A percentile compares a stretch with the other conserved stretches of the same genome.
Conservation (phyloP, 257 asterid species). For the Rhazya stricta region DNA sequence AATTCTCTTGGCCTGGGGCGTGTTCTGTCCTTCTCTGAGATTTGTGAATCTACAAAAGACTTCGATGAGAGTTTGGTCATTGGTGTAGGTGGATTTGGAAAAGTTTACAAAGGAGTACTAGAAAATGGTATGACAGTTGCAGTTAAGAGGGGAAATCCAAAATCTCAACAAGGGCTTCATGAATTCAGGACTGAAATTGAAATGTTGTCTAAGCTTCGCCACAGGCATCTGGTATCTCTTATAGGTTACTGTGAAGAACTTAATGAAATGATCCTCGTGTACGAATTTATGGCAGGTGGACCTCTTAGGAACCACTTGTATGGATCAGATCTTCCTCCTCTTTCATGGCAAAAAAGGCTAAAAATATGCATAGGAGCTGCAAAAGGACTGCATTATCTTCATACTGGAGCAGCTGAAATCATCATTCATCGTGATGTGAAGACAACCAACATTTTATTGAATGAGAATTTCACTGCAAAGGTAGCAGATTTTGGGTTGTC, state of each 20-base stretch:
- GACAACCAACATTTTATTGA: slow-evolving; percentile 17
- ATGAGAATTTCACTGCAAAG: slow-evolving; percentile 15
- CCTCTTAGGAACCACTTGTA: slow-evolving; percentile 21
- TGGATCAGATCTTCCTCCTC: slow-evolving; percentile 6
- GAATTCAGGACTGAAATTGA: slow-evolving; percentile 24
- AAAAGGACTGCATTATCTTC: slow-evolving; percentile 21
- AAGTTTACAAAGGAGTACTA: slow-evolving; percentile 19
- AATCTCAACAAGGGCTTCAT: slow-evolving; percentile 19
- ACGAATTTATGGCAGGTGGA: slow-evolving; percentile 22
- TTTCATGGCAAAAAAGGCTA: slow-evolving; percentile 22
- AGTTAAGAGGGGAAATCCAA: slow-evolving; percentile 18
- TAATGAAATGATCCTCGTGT: slow-evolving; percentile 20
- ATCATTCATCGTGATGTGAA: slow-evolving; percentile 23
- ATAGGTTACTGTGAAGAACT: slow-evolving; percentile 25
- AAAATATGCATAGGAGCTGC: slow-evolving; percentile 23
- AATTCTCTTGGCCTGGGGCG: slow-evolving; percentile 17
- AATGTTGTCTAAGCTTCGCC: slow-evolving; percentile 22
- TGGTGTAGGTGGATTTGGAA: slow-evolving; percentile 24
- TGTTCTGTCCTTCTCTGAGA: slow-evolving; percentile 12
- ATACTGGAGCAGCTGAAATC: slow-evolving; percentile 11
- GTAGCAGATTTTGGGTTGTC: slow-evolving; percentile 22
- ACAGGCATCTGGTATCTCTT: slow-evolving; percentile 20
- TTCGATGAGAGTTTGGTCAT: slow-evolving; percentile 8
- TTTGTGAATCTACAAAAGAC: slow-evolving; percentile 19
- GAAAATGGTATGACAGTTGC: slow-evolving; percentile 15